phyloP scores from a whole-genome alignment of 176 grass and related monocot genomes.

The Panicum miliaceum region DNA sequence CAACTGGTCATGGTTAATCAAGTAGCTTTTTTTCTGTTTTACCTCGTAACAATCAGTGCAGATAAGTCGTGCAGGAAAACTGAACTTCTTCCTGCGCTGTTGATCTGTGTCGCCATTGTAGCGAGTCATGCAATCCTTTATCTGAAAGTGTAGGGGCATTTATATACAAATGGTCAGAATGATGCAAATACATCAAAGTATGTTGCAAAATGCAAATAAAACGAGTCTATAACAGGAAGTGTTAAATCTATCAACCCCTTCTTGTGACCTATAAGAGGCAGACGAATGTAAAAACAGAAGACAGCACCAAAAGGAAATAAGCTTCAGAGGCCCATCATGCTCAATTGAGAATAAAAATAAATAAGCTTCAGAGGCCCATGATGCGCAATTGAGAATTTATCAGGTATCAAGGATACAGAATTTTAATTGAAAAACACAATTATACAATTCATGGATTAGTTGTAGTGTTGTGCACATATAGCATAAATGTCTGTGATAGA shows the following conservation, averaged over 20 bases:
- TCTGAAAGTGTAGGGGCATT: constrained; percentile 50
- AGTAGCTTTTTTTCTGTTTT: constrained; percentile 29
- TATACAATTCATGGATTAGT: neutral
- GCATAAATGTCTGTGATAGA: neutral
- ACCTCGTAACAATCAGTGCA: constrained; percentile 96
- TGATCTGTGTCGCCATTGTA: constrained; percentile 88
- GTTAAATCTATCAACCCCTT: neutral
- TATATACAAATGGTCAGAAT: constrained; percentile 18
- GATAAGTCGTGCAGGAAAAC: constrained; percentile 93
- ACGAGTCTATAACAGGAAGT: neutral
- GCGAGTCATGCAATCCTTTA: constrained; percentile 90
- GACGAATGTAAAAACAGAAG: neutral
- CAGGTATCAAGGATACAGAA: neutral
- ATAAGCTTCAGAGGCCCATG: constrained; percentile 1
- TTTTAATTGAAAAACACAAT: too few relatives aligned
- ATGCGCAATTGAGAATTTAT: constrained; percentile 9
- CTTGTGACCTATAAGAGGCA: neutral
- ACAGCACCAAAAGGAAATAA: neutral
- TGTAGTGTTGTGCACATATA: neutral
- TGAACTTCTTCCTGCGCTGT: constrained; percentile 88
- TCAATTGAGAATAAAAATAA: constrained; percentile 17
- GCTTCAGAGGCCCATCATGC: neutral
- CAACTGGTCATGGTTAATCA: neutral
- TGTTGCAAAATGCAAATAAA: neutral
- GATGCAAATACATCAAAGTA: neutral